Conservation (phyloP, 2,329 filamentous ascomycete species). For the Aspergillus thermomutatus region DNA sequence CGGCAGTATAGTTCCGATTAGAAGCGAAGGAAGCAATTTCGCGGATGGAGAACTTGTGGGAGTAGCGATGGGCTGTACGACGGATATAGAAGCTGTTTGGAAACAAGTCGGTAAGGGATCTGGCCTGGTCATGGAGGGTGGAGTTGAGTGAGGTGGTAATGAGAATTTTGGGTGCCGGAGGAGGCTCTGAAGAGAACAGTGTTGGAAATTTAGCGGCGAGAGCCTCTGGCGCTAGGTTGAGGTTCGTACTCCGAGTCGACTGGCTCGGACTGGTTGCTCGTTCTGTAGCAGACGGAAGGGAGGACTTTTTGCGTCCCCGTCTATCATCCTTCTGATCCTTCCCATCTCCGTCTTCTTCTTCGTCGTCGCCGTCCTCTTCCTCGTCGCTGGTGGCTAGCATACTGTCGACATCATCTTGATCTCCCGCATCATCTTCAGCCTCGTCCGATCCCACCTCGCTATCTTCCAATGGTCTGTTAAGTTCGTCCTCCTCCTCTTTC, state of each 20-base stretch:
- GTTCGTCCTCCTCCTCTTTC: slow-evolving; percentile 43
- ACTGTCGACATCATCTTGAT: slow-evolving; percentile 65
- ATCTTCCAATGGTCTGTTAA: slow-evolving; percentile 24
- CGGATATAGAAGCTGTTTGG: slow-evolving; percentile 79
- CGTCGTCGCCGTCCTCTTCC: slow-evolving; percentile 51
- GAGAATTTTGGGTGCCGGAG: slow-evolving; percentile 73
- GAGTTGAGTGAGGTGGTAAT: slow-evolving; percentile 89
- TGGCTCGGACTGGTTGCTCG: slow-evolving; percentile 54
- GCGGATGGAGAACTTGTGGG: slow-evolving; percentile 85
- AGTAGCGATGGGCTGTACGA: slow-evolving; percentile 76
- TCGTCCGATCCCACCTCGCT: slow-evolving; percentile 46
- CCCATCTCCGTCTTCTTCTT: slow-evolving; percentile 33
- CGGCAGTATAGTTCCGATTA: slow-evolving; percentile 76
- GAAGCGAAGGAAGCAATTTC: slow-evolving; percentile 85
- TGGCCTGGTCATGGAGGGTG: slow-evolving; percentile 78
- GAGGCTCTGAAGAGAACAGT: slow-evolving; percentile 53
- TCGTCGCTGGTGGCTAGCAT: slow-evolving; percentile 64
- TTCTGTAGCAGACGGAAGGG: slow-evolving; percentile 39
- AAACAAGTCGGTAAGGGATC: slow-evolving; percentile 75
- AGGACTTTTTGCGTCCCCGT: slow-evolving; percentile 32
- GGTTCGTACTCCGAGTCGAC: slow-evolving; percentile 56
- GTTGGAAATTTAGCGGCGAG: slow-evolving; percentile 59
- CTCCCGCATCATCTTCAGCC: slow-evolving; percentile 43
- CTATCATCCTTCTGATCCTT: slow-evolving; percentile 29
- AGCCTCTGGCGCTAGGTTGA: slow-evolving; percentile 59